These are phyloP conservation scores for Colletotrichum godetiae DNA, from an alignment of 2,329 filamentous ascomycete species.

Conservation along the genomic window DNA sequence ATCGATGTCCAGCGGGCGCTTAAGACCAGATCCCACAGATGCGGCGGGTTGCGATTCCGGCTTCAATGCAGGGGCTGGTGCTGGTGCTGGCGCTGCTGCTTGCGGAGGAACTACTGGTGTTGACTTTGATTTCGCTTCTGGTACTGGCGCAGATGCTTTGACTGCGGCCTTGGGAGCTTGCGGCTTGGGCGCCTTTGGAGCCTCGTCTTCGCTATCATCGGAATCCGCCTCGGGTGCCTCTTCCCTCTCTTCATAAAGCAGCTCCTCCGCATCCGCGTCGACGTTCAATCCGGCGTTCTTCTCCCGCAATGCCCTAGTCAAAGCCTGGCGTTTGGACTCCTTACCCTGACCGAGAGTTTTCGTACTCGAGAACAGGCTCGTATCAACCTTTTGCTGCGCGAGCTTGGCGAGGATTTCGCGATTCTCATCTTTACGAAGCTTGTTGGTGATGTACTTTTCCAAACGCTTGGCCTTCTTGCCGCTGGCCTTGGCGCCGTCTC, in stretches of 20 bases:
- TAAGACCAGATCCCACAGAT: constrained; percentile 80
- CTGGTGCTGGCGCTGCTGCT: not conserved
- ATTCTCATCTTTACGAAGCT: constrained; percentile 94
- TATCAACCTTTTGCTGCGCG: constrained; percentile 82
- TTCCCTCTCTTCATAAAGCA: constrained; percentile 61
- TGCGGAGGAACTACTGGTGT: constrained; percentile 29
- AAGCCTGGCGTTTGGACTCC: constrained; percentile 77
- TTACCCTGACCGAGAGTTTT: constrained; percentile 78
- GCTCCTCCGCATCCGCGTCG: constrained; percentile 61
- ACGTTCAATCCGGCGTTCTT: constrained; percentile 71
- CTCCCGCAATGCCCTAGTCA: constrained; percentile 73
- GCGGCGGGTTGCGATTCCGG: constrained; percentile 7
- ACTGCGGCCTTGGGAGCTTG: not conserved
- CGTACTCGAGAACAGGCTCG: constrained; percentile 81
- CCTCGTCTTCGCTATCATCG: constrained; percentile 41
- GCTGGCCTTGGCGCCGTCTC: constrained; percentile 66
- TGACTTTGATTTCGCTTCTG: constrained; percentile 9
- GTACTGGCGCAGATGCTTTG: not conserved
- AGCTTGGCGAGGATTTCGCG: constrained; percentile 85
- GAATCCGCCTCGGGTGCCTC: constrained; percentile 45
- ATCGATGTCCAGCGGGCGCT: constrained; percentile 85
- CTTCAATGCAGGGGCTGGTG: not conserved
- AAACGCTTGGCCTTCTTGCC: constrained; percentile 75
- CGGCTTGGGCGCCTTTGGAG: constrained; percentile 35
- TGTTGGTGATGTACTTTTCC: constrained; percentile 83